Conservation (phyloP, 495 filamentous ascomycete genomes). For the Aspergillus ostianus region DNA sequence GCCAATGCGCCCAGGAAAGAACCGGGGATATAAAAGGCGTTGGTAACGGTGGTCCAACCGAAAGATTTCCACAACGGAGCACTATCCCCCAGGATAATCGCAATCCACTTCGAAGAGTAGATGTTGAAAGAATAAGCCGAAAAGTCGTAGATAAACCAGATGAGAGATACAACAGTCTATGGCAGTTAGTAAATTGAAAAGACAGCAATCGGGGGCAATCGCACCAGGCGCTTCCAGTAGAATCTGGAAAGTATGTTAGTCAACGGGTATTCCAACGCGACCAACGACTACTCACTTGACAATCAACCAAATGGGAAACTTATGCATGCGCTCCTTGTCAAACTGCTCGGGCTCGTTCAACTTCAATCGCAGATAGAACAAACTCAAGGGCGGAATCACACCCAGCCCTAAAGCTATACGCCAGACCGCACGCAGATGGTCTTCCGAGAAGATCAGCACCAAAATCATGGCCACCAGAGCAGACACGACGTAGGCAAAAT, state of each 20-base stretch:
- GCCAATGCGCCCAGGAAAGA: conserved; percentile 70
- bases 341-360: conserved; percentile 84
- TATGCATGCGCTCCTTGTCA: conserved; percentile 56
- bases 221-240: conserved; percentile 50
- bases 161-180: conserved; percentile 67
- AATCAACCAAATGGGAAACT: conserved; percentile 49
- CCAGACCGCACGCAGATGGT: conserved; percentile 73
- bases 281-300: conserved; percentile 38
- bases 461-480: conserved; percentile 73
- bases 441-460: conserved; percentile 64
- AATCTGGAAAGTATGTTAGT: conserved; percentile 31
- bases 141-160: conserved; percentile 96
- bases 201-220: not conserved
- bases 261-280: not conserved
- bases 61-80: conserved; percentile 70
- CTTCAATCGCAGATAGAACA: conserved; percentile 73
- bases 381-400: conserved; percentile 70
- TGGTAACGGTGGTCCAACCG: conserved; percentile 83
- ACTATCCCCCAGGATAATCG: conserved; percentile 56
- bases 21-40: conserved; percentile 84
- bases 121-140: conserved; percentile 76
- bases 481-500: conserved; percentile 73
- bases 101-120: conserved; percentile 69
- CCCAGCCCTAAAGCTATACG: conserved; percentile 75
- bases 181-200: conserved; percentile 48